Percentiles rank a stretch among this genome's conserved stretches.
Conservation (phyloP, 2,329 filamentous ascomycete species). For the Emmonsia crescens region DNA sequence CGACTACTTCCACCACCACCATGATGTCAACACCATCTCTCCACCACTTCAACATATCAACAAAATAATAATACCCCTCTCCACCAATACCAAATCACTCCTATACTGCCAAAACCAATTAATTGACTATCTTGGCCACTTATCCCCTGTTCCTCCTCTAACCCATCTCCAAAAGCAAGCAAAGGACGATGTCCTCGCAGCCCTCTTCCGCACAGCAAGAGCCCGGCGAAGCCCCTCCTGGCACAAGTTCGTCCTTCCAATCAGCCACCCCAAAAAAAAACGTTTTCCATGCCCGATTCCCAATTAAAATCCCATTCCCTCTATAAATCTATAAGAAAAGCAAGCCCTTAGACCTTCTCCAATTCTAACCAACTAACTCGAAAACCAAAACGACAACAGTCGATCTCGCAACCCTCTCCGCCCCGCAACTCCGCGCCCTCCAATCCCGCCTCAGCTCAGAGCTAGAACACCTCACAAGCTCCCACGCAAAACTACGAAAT, state of each 20-base stretch:
- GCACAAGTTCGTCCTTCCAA: conserved; percentile 8
- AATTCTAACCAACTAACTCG: background rate
- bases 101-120: background rate
- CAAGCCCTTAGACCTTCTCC: background rate
- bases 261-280: background rate
- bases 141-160: background rate
- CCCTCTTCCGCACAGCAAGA: conserved; percentile 21
- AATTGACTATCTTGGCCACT: background rate
- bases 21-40: background rate
- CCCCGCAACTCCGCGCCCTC: conserved; percentile 76
- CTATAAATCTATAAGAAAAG: background rate
- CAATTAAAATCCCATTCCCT: background rate
- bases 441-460: conserved; percentile 96
- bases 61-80: background rate
- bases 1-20: background rate
- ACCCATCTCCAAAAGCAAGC: background rate
- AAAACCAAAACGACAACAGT: conserved; percentile 30
- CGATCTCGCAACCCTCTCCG: conserved; percentile 65
- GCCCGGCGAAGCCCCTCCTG: conserved; percentile 18
- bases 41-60: background rate
- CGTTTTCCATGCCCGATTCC: background rate
- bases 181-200: conserved; percentile 1
- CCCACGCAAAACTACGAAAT: conserved; percentile 78
- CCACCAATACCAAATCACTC: background rate
- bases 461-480: conserved; percentile 83